Conservation (phyloP, 148 eudicot species). For the Beta vulgaris region DNA sequence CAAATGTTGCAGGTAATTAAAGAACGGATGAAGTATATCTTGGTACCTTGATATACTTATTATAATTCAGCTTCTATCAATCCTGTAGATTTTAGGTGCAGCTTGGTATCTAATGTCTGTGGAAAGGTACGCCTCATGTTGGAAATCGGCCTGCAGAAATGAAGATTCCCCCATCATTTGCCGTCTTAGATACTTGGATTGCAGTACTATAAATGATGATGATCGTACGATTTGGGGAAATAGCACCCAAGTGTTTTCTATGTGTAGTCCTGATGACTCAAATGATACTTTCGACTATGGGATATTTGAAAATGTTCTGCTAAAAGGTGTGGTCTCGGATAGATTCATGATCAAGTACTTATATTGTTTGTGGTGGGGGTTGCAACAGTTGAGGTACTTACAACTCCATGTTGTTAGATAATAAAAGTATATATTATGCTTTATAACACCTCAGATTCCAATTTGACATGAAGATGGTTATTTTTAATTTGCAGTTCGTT, state of each 20-base stretch:
- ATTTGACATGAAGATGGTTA: background rate
- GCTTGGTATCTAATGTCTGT: constrained; percentile 66
- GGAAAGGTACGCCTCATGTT: constrained; percentile 61
- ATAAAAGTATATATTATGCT: too few relatives aligned
- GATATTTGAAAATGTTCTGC: constrained; percentile 47
- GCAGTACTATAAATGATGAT: constrained; percentile 28
- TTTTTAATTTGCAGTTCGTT: constrained; percentile 49
- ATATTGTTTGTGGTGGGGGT: constrained; percentile 78
- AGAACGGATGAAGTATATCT: too few relatives aligned
- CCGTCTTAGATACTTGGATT: constrained; percentile 44
- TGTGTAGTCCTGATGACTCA: constrained; percentile 37
- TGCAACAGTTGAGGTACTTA: constrained; percentile 68
- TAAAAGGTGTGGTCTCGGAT: constrained; percentile 46
- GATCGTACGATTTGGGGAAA: constrained; percentile 46
- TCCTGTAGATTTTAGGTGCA: constrained; percentile 58
- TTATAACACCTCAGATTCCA: too few relatives aligned
- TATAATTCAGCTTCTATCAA: constrained; percentile 3
- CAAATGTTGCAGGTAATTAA: too few relatives aligned
- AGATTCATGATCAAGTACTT: constrained; percentile 52
- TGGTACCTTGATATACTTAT: too few relatives aligned
- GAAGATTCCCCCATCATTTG: constrained; percentile 36
- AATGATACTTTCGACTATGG: constrained; percentile 45
- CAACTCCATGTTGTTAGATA: too few relatives aligned
- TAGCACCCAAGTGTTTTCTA: constrained; percentile 40
- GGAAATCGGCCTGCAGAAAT: constrained; percentile 43